Conservation (phyloP, 129 eudicot species). For the Helianthus annuus region DNA sequence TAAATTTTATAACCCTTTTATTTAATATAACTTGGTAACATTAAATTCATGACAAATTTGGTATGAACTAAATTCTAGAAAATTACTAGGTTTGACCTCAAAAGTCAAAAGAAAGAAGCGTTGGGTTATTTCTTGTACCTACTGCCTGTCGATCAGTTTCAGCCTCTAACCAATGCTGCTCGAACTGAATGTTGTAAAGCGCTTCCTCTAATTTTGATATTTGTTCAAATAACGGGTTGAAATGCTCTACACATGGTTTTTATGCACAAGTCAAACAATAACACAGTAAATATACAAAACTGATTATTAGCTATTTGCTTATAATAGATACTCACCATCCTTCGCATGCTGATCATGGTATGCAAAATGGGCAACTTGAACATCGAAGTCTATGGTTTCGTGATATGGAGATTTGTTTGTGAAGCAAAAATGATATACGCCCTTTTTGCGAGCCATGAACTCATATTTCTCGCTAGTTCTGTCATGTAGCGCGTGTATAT, state of each 20-base stretch:
- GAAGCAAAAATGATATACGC: constrained; percentile 74
- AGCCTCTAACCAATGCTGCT: constrained; percentile 97
- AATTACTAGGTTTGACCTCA: constrained; percentile 3
- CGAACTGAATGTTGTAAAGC: constrained; percentile 87
- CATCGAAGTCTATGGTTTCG: constrained; percentile 88
- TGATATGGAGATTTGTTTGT: constrained; percentile 77
- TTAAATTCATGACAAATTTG: not conserved
- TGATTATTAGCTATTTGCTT: not conserved
- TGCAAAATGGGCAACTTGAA: constrained; percentile 66
- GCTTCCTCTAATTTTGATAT: constrained; percentile 84
- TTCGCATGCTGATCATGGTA: constrained; percentile 82
- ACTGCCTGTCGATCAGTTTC: constrained; percentile 85
- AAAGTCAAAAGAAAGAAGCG: constrained; percentile 14
- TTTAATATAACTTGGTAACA: not conserved
- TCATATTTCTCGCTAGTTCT: constrained; percentile 73
- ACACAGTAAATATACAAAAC: not conserved
- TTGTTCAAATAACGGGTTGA: constrained; percentile 76
- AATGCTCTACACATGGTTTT: constrained; percentile 61
- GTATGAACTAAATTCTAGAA: not conserved
- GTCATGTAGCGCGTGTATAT: constrained; percentile 59
- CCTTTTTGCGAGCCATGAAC: constrained; percentile 69
- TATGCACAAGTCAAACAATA: not conserved
- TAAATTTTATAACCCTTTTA: not conserved
- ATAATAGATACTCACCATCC: constrained; percentile 49
- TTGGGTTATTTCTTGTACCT: constrained; percentile 38